These are phyloP conservation scores for Immersiella caudata DNA, from an alignment of 495 filamentous ascomycete species.

Conservation along the genomic window DNA sequence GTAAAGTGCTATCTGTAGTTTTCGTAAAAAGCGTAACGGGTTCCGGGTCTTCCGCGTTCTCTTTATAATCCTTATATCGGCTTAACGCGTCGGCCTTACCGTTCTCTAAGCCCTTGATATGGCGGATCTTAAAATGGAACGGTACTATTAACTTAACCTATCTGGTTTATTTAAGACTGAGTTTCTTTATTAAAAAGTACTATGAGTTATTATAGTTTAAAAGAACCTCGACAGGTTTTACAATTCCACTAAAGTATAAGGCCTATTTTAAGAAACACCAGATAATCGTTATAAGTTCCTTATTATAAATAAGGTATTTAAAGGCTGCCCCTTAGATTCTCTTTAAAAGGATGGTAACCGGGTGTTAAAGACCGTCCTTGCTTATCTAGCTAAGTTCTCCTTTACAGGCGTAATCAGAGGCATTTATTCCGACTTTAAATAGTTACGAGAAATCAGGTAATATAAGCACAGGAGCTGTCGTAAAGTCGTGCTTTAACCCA, in stretches of 20 bases:
- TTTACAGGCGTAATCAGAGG: background rate
- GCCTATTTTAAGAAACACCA: background rate
- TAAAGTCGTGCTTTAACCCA: background rate
- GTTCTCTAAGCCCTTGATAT: slow-evolving; percentile 1
- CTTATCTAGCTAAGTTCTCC: background rate
- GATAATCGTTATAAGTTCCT: slow-evolving; percentile 13
- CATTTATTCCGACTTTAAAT: background rate
- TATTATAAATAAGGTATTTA: background rate
- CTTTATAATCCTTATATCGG: no score
- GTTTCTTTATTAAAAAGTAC: slow-evolving; percentile 10
- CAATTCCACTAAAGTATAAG: slow-evolving; percentile 11
- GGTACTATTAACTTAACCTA: background rate
- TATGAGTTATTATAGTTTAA: slow-evolving; percentile 6
- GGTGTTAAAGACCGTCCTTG: slow-evolving; percentile 1
- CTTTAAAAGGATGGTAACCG: background rate
- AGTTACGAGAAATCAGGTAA: background rate
- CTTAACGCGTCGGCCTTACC: background rate
- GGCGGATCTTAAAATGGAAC: slow-evolving; percentile 9
- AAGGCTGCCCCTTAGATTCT: background rate
- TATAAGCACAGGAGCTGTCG: background rate
- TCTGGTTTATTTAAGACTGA: background rate
- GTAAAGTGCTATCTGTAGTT: no score
- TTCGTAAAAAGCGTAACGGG: no score
- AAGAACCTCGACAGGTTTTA: background rate
- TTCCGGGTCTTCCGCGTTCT: no score